Conservation (phyloP, 345 rosid genomes). For the Mallotus nudiflorus region DNA sequence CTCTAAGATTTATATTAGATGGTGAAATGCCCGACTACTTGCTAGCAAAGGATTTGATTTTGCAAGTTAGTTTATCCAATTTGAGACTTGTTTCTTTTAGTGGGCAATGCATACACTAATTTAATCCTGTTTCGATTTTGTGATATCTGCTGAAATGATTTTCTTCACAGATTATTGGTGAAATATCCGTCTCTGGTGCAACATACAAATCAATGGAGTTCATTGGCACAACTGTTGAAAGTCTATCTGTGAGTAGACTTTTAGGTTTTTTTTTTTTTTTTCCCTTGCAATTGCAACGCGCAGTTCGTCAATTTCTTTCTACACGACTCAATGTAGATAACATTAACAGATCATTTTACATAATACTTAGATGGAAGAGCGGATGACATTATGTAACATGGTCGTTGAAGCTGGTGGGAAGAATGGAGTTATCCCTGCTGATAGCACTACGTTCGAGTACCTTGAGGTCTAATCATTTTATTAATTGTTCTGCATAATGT, state of each 20-base stretch:
- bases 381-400: slow-evolving; percentile 99
- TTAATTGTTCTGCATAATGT: background rate
- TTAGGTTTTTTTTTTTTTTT: too few relatives aligned
- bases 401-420: slow-evolving; percentile 98
- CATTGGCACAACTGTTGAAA: slow-evolving; percentile 82
- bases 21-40: slow-evolving; percentile 95
- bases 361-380: slow-evolving; percentile 97
- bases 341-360: background rate
- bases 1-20: slow-evolving; percentile 90
- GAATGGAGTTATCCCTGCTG: slow-evolving; percentile 96
- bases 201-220: slow-evolving; percentile 98
- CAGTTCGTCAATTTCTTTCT: background rate
- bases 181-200: slow-evolving; percentile 95
- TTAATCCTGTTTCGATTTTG: background rate
- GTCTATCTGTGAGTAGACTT: slow-evolving; percentile 61
- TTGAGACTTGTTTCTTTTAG: slow-evolving; percentile 4
- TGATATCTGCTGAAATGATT: background rate
- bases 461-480: slow-evolving; percentile 60
- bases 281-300: background rate
- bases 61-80: slow-evolving; percentile 62
- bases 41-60: slow-evolving; percentile 93
- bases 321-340: background rate
- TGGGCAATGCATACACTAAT: background rate
- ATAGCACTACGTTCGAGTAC: slow-evolving; percentile 81
- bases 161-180: slow-evolving; percentile 79